These are phyloP conservation scores for Tetrapisispora phaffii DNA, from an alignment of 805 yeast genomes.

Conservation along the genomic window DNA sequence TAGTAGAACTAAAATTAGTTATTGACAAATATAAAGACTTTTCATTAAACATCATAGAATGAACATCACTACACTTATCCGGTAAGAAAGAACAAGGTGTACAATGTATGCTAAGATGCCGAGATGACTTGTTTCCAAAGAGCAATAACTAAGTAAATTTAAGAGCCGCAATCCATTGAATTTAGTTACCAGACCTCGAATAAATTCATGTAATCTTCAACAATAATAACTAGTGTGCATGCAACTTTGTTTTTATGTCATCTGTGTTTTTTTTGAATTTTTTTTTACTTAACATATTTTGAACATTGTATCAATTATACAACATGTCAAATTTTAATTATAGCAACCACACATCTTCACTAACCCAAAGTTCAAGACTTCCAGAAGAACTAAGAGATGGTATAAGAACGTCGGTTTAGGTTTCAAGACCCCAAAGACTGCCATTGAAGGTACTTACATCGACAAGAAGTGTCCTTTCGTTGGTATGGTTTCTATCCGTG, in stretches of 20 bases:
- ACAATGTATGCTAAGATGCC: no score
- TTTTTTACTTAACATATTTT: conserved; percentile 35
- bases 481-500: conserved; percentile 96
- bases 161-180: no score
- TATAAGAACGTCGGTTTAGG: conserved; percentile 99
- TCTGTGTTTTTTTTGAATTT: not conserved
- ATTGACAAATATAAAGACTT: no score
- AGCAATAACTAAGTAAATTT: no score
- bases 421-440: conserved; percentile 99
- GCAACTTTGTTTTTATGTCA: not conserved
- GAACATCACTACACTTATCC: no score
- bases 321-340: conserved; percentile 4
- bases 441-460: conserved; percentile 97
- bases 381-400: conserved; percentile 99
- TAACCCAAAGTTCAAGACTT: conserved; percentile 99
- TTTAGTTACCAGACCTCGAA: no score
- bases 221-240: not conserved
- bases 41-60: no score
- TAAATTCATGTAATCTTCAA: no score
- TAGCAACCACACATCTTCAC: conserved; percentile 99
- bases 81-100: no score
- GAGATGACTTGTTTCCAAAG: no score
- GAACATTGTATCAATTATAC: not conserved
- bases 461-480: conserved; percentile 99
- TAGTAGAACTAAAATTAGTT: no score